Base-by-base conservation (phyloP, 306 rosid species). In the Citrullus mucosospermus region DNA sequence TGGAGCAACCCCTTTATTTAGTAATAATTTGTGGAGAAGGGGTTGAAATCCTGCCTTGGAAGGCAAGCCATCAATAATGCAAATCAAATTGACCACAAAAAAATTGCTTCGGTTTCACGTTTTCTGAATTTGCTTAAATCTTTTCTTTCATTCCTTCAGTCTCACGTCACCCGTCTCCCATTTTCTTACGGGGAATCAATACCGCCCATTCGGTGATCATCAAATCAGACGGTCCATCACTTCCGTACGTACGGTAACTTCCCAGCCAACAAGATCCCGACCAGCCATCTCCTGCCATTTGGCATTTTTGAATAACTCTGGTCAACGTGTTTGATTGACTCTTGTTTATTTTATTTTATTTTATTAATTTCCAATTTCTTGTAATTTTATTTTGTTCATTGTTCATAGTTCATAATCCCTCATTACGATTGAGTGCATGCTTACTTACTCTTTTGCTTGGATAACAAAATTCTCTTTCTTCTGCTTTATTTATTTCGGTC, bases 1-100 rank as follows among this genome's bases (percentile, higher is more conserved):
- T 25, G 28, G 28, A 25, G 28, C 28, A 25, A 25, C 28, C 28
- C 28, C 28, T 25, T 25, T 25, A 25, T 48, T 15, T 11, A 48
- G 16, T 48, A 58, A 59, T 59, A 59, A 22, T 22, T 59, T 17
- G 8, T 30, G 0, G 9, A 62, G 43, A 32, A 5, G 77, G 39
- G n/a, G 78, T 30, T 77, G 15, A 78, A 82, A 71, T 57, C 81
- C 54, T 43, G 25, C 32, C 78, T 84, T 81, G 60, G 36, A 81
- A 84, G 82, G 74, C 73, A 80, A 78, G 80, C 22, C 32, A 72
- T 5, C 18, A 14, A 48, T 18, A 74, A 12, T 8, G 25, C 16
- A 22, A 36, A 25, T 12, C 66, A 59, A 59, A 0, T 39, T 15
- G 13, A 9, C 22, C 53, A 53, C 25, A 25, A 39, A 54, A 18